A percentile compares a stretch with the other conserved stretches of the same genome.
Conservation (phyloP, 2,329 filamentous ascomycete species). For the Penicillium sumatraense region DNA sequence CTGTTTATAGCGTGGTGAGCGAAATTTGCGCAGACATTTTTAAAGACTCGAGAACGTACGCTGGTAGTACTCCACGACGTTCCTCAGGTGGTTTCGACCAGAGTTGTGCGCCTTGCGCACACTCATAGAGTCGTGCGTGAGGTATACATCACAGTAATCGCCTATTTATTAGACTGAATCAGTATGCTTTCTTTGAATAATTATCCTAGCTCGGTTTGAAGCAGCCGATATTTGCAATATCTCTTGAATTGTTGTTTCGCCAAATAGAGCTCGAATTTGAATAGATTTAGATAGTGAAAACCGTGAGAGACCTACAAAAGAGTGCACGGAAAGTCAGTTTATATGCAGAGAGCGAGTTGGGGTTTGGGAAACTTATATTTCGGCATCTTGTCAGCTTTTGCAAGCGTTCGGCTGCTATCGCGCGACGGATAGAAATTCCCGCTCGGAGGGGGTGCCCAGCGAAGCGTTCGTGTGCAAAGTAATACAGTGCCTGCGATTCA, state of each 20-base stretch:
- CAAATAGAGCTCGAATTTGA: neutral
- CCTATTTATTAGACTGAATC: slow-evolving; percentile 45
- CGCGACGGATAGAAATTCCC: slow-evolving; percentile 27
- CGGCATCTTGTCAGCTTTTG: slow-evolving; percentile 66
- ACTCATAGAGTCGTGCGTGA: slow-evolving; percentile 99
- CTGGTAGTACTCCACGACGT: slow-evolving; percentile 98
- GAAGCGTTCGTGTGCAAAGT: neutral
- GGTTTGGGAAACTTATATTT: slow-evolving; percentile 70
- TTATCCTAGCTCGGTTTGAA: neutral
- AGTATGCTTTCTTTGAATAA: slow-evolving; percentile 5
- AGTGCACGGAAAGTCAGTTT: slow-evolving; percentile 58
- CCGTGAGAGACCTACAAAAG: slow-evolving; percentile 64
- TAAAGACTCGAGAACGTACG: slow-evolving; percentile 57
- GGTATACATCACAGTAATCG: slow-evolving; percentile 99
- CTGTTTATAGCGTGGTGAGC: slow-evolving; percentile 49
- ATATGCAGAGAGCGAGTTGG: slow-evolving; percentile 1
- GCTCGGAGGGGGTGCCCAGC: slow-evolving; percentile 4
- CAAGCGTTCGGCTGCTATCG: slow-evolving; percentile 21
- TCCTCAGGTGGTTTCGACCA: slow-evolving; percentile 93
- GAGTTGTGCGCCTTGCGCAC: slow-evolving; percentile 98
- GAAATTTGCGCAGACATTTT: neutral
- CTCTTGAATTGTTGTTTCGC: neutral
- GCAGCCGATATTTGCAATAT: neutral
- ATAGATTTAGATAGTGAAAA: neutral
- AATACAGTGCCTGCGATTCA: neutral